Base-by-base conservation (phyloP, 192 early-diverging fungal genomes). In the Coemansia biformis region DNA sequence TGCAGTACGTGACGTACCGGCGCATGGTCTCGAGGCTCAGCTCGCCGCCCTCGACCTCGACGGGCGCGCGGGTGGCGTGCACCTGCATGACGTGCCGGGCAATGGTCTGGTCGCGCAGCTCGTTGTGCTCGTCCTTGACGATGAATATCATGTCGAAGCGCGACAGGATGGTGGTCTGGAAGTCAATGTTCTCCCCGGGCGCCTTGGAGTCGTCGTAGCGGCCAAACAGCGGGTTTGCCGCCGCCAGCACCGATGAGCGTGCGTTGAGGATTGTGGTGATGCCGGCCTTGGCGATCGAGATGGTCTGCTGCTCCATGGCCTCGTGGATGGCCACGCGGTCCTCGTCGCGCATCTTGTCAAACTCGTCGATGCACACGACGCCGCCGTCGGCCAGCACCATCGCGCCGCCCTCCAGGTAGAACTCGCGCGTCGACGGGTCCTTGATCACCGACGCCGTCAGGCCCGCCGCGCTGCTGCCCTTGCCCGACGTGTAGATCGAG, bases 301-400 rank as follows among this genome's bases (percentile, higher is more conserved):
- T 99, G 5, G 96, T 99, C 69, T 99, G 96, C 77, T 99, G 96
- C 68, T 99, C 94, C 96, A 99, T 99, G 29, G 96, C 96, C 78
- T 99, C 96, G 76, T 99, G 96, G 68, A 99, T 99, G 11, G 96
- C 95, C 6, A 99, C 96, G 38, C 95, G 84, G 71, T 99, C 96
- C 74, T 98, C 95, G 37, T 98, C 93, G 51, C 93, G 81, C 96
- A 99, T 99, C 79, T 99, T 99, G 75, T 99, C 96, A 67, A 99
- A 99, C 78, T 99, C 96, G 78, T 99, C 96, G 63, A 99, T 99
- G 77, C 96, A 99, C 31, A 99, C 93, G 37, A 98, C 93, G 61
- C 94, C 96, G 39, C 95, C 92, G 67, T 98, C 95, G 4, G 93
- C 93, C 51, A 99, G 78, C 17, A 99, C 95, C 95, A 99, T 98